Evolutionary conservation across 352 stramenopile genomes (phyloP), one percentile per base, ranked within the genome.

Genomic region (Pythium apleroticum): DNA sequence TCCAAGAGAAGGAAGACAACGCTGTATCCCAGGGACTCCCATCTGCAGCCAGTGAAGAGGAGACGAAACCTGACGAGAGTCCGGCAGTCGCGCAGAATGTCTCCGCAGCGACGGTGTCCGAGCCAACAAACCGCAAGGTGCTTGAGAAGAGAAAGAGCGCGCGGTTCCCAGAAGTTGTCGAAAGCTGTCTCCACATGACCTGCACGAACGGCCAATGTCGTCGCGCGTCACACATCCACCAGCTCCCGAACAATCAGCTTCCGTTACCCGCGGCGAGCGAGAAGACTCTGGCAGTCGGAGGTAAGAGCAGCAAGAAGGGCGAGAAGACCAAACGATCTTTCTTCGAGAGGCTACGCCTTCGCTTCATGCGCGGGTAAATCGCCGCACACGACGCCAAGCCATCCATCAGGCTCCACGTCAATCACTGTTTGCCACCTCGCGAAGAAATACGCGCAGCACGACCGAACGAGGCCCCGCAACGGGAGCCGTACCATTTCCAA

Each of bases 171-270:
- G 80, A 90, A 54, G 80, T 89, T 9, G 75, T 90, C 30, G 78
- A 90, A 68, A 84, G 71, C 54, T 90, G 81, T 74, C 75, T 90
- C 0, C 81, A 90, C 69, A 77, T 88, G 46, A 88, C 82, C 1
- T 89, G 80, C 63, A 74, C 68, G 6, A 77, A 82, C 20, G 82
- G 76, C n/a, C 72, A 67, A 25, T 70, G 56, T n/a, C 54, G 45
- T 25, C 53, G 35, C 12, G 27, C 30, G 4, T 39, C 52, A 14
- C 52, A 31, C 30, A 52, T 30, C 17, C 45, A 35, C 10, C 15
- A 37, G 46, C 22, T 50, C 41, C 52, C 53, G 33, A 43, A 20
- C 19, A 37, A 50, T 28, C 61, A 31, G 20, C 46, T 15, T n/a
- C 28, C 46, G 53, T 30, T 17, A 46, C 60, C 15, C 19, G 56